These are phyloP conservation scores for Castanea sativa DNA, from an alignment of 306 rosid species.

Conservation along the genomic window DNA sequence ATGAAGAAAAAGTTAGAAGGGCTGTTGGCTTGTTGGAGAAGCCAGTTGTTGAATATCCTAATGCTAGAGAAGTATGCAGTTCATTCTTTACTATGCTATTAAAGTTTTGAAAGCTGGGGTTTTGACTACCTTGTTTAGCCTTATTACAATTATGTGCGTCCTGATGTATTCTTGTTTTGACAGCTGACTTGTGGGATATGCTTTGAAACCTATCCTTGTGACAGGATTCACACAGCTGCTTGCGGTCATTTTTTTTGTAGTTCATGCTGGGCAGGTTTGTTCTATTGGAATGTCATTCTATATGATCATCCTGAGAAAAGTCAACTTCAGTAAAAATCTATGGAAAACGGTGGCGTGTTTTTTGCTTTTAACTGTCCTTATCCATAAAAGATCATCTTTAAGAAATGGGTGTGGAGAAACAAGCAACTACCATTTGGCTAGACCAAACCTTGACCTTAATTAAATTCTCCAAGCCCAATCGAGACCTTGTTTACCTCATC, in stretches of 20 bases:
- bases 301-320: not conserved
- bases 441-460: too few species aligned
- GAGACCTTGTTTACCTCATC: too few species aligned
- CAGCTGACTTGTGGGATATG: conserved; percentile 62
- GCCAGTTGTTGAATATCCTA: conserved; percentile 35
- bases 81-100: not conserved
- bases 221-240: conserved; percentile 38
- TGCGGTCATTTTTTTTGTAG: conserved; percentile 64
- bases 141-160: not conserved
- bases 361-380: not conserved
- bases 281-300: not conserved
- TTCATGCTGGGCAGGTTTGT: conserved; percentile 57
- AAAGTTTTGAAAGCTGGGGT: conserved; percentile 4
- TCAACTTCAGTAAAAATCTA: not conserved
- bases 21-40: conserved; percentile 55
- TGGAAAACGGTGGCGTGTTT: not conserved
- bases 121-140: not conserved
- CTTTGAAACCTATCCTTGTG: conserved; percentile 46
- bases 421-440: too few species aligned
- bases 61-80: conserved; percentile 44
- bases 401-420: too few species aligned
- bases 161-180: conserved; percentile 16
- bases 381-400: too few species aligned
- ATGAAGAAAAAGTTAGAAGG: conserved; percentile 60
- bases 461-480: too few species aligned